Evolutionary conservation across 1,284 basidiomycete species (phyloP).

Genomic region (Waitea zeae): DNA sequence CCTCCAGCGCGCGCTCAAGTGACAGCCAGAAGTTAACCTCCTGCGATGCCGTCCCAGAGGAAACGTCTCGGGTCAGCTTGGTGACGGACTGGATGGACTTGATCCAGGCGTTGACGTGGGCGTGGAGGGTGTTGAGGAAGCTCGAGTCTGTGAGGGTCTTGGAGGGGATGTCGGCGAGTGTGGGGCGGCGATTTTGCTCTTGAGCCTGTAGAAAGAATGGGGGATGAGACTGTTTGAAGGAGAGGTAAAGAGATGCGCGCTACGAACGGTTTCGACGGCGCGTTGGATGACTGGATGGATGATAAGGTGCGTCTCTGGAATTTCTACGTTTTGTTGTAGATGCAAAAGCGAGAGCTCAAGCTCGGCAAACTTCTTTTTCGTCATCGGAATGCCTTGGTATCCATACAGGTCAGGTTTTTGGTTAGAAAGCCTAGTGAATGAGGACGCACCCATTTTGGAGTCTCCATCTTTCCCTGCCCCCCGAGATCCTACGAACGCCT

Average conservation of each 20-base stretch:
- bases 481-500: conserved; percentile 78
- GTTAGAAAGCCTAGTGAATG: conserved; percentile 1
- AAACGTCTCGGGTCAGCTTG: conserved; percentile 85
- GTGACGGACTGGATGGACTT: conserved; percentile 96
- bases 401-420: too few relatives aligned
- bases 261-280: conserved; percentile 59
- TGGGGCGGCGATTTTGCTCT: conserved; percentile 45
- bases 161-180: conserved; percentile 60
- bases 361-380: conserved; percentile 98
- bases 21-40: conserved; percentile 99
- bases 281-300: conserved; percentile 85
- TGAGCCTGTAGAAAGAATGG: too few relatives aligned
- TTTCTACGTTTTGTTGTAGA: conserved; percentile 97
- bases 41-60: conserved; percentile 90
- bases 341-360: conserved; percentile 93
- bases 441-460: conserved; percentile 63
- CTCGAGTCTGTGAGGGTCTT: conserved; percentile 70
- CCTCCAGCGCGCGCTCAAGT: conserved; percentile 85
- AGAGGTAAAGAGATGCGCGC: conserved; percentile 8
- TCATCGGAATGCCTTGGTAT: conserved; percentile 79
- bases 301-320: conserved; percentile 87
- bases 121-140: conserved; percentile 89
- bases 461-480: conserved; percentile 68
- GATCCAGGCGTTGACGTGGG: conserved; percentile 95
- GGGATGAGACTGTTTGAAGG: conserved; percentile 27